These are phyloP conservation scores for Biscogniauxia sp. DNA, from an alignment of 2,329 filamentous ascomycete species.

Conservation along the genomic window DNA sequence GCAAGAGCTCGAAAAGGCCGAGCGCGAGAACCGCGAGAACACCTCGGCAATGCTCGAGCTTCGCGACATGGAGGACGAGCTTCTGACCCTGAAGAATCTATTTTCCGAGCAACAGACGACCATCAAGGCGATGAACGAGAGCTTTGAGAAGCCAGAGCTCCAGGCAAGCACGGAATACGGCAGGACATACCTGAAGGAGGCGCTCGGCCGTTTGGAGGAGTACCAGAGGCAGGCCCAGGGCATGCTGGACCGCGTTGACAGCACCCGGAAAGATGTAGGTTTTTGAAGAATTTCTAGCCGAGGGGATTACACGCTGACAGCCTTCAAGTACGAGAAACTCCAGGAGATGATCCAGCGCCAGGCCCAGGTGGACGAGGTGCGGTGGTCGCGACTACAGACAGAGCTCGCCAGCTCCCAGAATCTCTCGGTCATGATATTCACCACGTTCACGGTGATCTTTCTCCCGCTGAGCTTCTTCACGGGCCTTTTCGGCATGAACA, in stretches of 20 bases:
- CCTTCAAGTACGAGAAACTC: conserved; percentile 55
- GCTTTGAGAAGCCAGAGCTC: conserved; percentile 42
- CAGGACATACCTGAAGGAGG: conserved; percentile 50
- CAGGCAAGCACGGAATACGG: conserved; percentile 44
- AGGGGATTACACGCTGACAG: conserved; percentile 5
- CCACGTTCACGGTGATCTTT: conserved; percentile 62
- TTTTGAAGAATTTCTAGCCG: neutral
- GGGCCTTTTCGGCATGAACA: conserved; percentile 64
- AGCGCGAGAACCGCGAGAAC: conserved; percentile 60
- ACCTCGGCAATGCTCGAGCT: conserved; percentile 62
- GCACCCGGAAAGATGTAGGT: conserved; percentile 55
- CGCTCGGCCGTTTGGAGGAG: conserved; percentile 51
- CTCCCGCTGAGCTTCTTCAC: conserved; percentile 65
- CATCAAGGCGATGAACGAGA: conserved; percentile 46
- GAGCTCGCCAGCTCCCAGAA: conserved; percentile 62
- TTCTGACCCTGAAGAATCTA: conserved; percentile 54
- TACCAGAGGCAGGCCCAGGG: conserved; percentile 53
- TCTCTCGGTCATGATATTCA: conserved; percentile 65
- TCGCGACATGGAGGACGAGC: conserved; percentile 63
- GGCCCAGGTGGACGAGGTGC: conserved; percentile 64
- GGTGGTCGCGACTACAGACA: conserved; percentile 60
- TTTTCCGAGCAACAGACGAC: conserved; percentile 56
- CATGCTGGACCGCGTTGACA: conserved; percentile 57
- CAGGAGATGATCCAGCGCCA: conserved; percentile 67
- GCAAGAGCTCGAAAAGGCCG: conserved; percentile 41